These are phyloP conservation scores for Allomyces javanicus DNA, from an alignment of 192 early-diverging fungal genomes.

Conservation along the genomic window DNA sequence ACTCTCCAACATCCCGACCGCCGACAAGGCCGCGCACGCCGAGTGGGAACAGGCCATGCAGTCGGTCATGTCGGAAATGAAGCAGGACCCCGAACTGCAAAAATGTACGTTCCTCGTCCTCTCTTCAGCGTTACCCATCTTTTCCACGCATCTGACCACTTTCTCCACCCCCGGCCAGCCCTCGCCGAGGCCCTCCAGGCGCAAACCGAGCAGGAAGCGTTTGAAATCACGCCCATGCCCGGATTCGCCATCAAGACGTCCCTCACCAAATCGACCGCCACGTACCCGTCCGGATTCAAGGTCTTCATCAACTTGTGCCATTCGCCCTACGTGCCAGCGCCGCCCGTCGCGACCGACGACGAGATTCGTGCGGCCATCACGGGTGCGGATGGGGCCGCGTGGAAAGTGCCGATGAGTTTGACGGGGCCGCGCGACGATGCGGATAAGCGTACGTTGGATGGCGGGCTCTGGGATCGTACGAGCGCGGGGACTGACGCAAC, in stretches of 20 bases:
- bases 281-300: conserved; percentile 8
- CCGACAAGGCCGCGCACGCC: background rate
- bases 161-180: background rate
- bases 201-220: background rate
- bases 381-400: conserved; percentile 33
- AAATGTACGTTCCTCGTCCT: background rate
- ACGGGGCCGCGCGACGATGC: conserved; percentile 23
- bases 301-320: conserved; percentile 51
- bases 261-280: background rate
- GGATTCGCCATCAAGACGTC: background rate
- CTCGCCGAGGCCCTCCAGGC: background rate
- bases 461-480: background rate
- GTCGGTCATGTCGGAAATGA: background rate
- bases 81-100: no score
- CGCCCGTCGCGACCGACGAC: conserved; percentile 30
- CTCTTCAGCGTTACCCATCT: background rate
- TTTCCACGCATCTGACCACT: background rate
- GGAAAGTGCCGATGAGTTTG: conserved; percentile 43
- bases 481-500: background rate
- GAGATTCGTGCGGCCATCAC: conserved; percentile 43
- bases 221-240: background rate
- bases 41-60: background rate
- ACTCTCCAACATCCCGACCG: background rate
- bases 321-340: conserved; percentile 26
- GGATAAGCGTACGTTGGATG: conserved; percentile 22